Evolutionary conservation across 768 basidiomycete species (phyloP).

Genomic region (Tephrocybe sp.): DNA sequence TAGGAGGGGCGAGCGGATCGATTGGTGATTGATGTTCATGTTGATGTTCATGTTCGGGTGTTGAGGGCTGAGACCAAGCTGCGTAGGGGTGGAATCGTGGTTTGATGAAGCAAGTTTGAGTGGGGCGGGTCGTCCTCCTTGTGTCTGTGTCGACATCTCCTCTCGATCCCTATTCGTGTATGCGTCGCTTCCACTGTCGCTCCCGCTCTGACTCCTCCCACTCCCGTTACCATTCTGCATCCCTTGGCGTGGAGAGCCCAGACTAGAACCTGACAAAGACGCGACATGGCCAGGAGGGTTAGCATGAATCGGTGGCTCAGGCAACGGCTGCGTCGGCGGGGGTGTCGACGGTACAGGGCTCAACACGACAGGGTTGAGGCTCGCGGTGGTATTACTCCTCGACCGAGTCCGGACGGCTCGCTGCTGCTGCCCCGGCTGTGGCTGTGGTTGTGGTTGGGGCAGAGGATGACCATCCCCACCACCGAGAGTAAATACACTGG

Average conservation of each 20-base stretch:
- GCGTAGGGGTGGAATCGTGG: neutral
- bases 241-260: no score
- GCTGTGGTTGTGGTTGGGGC: neutral
- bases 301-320: neutral
- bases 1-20: conserved; percentile 30
- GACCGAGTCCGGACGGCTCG: neutral
- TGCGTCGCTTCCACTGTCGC: neutral
- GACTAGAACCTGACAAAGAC: no score
- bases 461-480: no score
- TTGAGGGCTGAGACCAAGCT: neutral
- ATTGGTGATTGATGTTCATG: conserved; percentile 4
- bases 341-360: neutral
- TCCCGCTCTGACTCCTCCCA: no score
- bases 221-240: no score
- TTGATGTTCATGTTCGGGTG: neutral
- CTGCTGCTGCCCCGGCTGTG: neutral
- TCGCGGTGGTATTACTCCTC: conserved; percentile 16
- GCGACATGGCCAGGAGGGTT: no score
- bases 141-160: no score
- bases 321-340: neutral
- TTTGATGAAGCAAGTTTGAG: conserved; percentile 19
- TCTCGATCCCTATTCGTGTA: neutral
- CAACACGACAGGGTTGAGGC: conserved; percentile 6
- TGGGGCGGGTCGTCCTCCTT: conserved; percentile 33
- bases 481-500: no score